A percentile compares a stretch with the other conserved stretches of the same genome.
Conservation (phyloP, 2,329 filamentous ascomycete genomes). For the Clonostachys byssicola region DNA sequence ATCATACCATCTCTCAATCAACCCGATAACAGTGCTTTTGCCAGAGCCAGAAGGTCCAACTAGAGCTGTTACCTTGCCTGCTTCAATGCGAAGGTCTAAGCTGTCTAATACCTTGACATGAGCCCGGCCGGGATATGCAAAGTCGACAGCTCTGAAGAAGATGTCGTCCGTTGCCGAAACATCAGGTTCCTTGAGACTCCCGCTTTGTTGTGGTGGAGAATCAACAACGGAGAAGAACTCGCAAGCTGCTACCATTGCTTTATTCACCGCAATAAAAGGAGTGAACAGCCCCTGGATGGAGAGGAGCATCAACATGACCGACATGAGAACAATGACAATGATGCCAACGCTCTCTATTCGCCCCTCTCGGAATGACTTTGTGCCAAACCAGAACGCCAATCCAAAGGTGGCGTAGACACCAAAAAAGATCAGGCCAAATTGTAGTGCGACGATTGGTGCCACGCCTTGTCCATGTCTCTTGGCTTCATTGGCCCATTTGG, state of each 20-base stretch:
- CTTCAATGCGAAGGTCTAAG: slow-evolving; percentile 28
- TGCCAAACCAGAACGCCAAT: slow-evolving; percentile 47
- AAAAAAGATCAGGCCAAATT: slow-evolving; percentile 39
- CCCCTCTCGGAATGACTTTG: slow-evolving; percentile 36
- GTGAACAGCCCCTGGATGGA: slow-evolving; percentile 40
- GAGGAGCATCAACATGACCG: slow-evolving; percentile 39
- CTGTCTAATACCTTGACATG: slow-evolving; percentile 22
- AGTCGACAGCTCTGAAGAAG: not conserved
- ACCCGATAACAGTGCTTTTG: slow-evolving; percentile 56
- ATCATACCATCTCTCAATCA: slow-evolving; percentile 41
- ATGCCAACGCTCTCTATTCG: slow-evolving; percentile 37
- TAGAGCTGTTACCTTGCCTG: slow-evolving; percentile 47
- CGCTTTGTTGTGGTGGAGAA: not conserved
- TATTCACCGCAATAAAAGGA: slow-evolving; percentile 37
- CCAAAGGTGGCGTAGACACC: slow-evolving; percentile 41
- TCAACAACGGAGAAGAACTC: slow-evolving; percentile 44
- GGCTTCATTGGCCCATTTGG: no score
- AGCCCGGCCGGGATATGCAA: slow-evolving; percentile 27
- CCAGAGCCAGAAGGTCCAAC: slow-evolving; percentile 54
- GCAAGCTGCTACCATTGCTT: slow-evolving; percentile 38
- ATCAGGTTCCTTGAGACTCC: slow-evolving; percentile 19
- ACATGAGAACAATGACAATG: slow-evolving; percentile 44
- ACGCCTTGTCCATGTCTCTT: slow-evolving; percentile 19
- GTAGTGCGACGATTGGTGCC: slow-evolving; percentile 28
- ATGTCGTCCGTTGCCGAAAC: slow-evolving; percentile 26